A percentile compares a stretch with the other conserved stretches of the same genome.
Conservation (phyloP, 805 yeast genomes). For the Kurtzmaniella cleridarum region DNA sequence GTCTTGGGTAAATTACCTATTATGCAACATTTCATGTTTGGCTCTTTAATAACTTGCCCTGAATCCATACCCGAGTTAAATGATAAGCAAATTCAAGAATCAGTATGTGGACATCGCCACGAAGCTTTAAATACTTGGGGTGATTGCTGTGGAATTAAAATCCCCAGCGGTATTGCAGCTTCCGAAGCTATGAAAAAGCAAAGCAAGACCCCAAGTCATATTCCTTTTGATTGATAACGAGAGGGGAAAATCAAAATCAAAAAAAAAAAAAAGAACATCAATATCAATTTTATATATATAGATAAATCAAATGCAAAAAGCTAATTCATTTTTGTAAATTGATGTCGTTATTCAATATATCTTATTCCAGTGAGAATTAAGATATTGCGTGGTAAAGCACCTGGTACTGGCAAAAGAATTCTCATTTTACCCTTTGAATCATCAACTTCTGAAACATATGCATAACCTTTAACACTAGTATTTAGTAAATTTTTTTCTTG, state of each 20-base stretch:
- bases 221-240: slow-evolving; percentile 61
- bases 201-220: slow-evolving; percentile 26
- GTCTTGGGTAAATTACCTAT: slow-evolving; percentile 88
- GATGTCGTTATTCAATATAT: slow-evolving; percentile 60
- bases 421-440: slow-evolving; percentile 66
- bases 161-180: slow-evolving; percentile 95
- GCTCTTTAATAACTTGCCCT: slow-evolving; percentile 64
- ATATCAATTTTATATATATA: too few species aligned
- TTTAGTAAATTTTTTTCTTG: slow-evolving; percentile 46
- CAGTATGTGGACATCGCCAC: slow-evolving; percentile 13
- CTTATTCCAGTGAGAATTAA: slow-evolving; percentile 73
- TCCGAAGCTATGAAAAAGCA: slow-evolving; percentile 42
- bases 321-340: slow-evolving; percentile 79
- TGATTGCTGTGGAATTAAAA: slow-evolving; percentile 94
- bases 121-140: slow-evolving; percentile 65
- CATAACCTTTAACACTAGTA: slow-evolving; percentile 72
- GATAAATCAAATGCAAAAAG: too few species aligned
- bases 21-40: slow-evolving; percentile 90
- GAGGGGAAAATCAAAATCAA: too few species aligned
- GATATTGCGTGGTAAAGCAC: slow-evolving; percentile 70
- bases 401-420: slow-evolving; percentile 82
- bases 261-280: too few species aligned
- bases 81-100: slow-evolving; percentile 18
- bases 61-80: slow-evolving; percentile 46
- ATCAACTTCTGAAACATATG: slow-evolving; percentile 65